Base-by-base conservation (phyloP, 1,284 basidiomycete species). In the Cryptococcus neoformans region DNA sequence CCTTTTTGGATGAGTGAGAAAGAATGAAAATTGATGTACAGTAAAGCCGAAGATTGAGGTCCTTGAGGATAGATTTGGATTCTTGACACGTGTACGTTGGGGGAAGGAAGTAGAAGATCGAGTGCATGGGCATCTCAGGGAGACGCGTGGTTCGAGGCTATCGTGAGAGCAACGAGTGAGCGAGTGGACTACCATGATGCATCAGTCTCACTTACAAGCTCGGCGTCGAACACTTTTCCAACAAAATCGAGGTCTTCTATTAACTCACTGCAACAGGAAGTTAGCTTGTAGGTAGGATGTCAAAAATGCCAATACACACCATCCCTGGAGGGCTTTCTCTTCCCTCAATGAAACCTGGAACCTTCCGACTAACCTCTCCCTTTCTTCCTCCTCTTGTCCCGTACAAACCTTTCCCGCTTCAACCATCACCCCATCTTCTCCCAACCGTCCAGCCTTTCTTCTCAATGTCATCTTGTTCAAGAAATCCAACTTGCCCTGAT, bases 91-190 rank as follows among this genome's bases (percentile, higher is more conserved):
- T 60, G 56, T 85, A 81, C 55, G 86, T 79, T 0, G 90, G 90
- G 6, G 84, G 81, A 17, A 83, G 70, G 72, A 92, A 95, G 75
- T 93, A 85, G 73, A 87, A 92, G 0, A 87, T 83, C 0, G 84
- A 86, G 14, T 85, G 77, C 0, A 69, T 66, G 0, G 87, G 82
- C 47, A 93, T 81, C 58, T 92, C 89, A 44, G 81, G 79, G 40
- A 92, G 71, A 48, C 85, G 86, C 6, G 81, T 81, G 2, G 88
- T 78, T 17, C 90, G 86, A 41, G 88, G 85, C 87, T 91, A 60
- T 9, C 34, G n/a, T 28, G 28, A 49, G 17, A 41, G 7, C 16
- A 14, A 35, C 52, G 28, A 28, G 28, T 28, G 28, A 28, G 28
- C 28, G 28, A 28, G 28, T 28, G 28, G 28, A 28, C 28, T 28